These are phyloP conservation scores for Coemansia sp. DNA, from an alignment of 192 early-diverging fungal species.

Conservation along the genomic window DNA sequence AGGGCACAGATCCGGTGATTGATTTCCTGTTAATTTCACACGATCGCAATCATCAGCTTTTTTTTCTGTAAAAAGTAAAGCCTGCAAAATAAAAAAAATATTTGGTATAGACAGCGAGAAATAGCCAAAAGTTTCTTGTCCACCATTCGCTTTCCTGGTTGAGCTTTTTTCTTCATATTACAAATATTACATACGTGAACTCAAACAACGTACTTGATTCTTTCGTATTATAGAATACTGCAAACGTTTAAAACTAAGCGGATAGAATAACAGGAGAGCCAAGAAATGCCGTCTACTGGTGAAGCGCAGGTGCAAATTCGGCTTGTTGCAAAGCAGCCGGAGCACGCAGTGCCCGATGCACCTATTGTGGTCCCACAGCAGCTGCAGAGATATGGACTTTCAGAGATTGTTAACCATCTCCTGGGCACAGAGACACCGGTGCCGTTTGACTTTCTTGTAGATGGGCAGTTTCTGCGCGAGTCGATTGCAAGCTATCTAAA, in stretches of 20 bases:
- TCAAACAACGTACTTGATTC: background rate
- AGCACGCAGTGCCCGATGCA: conserved; percentile 78
- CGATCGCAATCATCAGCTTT: background rate
- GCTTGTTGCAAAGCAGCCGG: conserved; percentile 71
- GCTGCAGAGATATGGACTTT: conserved; percentile 84
- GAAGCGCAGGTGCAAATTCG: conserved; percentile 79
- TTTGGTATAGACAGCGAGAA: too few relatives aligned
- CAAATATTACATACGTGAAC: background rate
- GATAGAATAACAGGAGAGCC: background rate
- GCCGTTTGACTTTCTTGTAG: conserved; percentile 92
- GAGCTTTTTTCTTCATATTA: background rate
- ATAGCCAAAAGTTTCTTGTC: background rate
- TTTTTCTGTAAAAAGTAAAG: background rate
- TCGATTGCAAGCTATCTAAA: conserved; percentile 75
- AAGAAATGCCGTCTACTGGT: conserved; percentile 33
- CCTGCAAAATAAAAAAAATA: too few relatives aligned
- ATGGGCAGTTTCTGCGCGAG: conserved; percentile 85
- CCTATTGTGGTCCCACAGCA: conserved; percentile 85
- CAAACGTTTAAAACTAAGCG: background rate
- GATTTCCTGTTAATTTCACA: background rate
- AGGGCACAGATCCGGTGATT: background rate
- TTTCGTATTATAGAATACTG: background rate
- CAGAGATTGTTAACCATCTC: conserved; percentile 93
- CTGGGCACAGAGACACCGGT: conserved; percentile 62
- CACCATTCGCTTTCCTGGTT: background rate